These are phyloP conservation scores for Geotrichum histeridarum DNA, from an alignment of 1,139 yeast species.

Conservation along the genomic window DNA sequence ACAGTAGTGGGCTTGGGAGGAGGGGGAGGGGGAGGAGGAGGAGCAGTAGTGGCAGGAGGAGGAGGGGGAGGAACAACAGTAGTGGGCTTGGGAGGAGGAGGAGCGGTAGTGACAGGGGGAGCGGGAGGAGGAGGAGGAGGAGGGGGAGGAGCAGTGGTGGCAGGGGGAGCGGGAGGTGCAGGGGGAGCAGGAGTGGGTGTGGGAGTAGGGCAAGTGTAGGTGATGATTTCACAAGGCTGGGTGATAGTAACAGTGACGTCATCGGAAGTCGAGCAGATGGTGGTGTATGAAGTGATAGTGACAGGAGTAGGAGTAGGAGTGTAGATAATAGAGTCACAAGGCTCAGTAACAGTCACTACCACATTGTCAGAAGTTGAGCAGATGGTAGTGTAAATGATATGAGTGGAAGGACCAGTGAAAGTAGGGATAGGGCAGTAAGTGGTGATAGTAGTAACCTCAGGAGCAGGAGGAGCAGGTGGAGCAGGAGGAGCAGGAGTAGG, in stretches of 20 bases:
- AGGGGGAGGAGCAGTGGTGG: conserved; percentile 1
- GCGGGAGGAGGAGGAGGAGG: conserved; percentile 7
- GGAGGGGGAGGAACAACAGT: background rate
- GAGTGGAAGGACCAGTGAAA: background rate
- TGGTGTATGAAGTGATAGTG: background rate
- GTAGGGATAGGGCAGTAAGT: conserved; percentile 4
- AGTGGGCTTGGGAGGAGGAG: background rate
- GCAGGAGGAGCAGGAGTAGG: background rate
- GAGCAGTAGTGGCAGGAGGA: background rate
- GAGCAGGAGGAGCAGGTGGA: background rate
- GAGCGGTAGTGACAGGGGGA: conserved; percentile 4
- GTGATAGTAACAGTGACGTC: background rate
- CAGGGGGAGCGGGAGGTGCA: background rate
- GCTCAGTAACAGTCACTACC: conserved; percentile 7
- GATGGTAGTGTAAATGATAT: conserved; percentile 8
- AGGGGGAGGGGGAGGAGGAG: background rate
- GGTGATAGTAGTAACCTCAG: conserved; percentile 1
- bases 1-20: background rate
- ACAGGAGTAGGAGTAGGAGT: background rate
- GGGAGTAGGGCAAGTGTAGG: background rate
- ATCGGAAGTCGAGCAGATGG: background rate
- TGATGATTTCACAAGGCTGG: background rate
- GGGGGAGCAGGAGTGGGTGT: background rate
- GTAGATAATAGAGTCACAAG: background rate
- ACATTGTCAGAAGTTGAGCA: background rate